Percentiles rank a stretch among this genome's conserved stretches.
Evolutionary conservation across 441 rosid genomes (phyloP).

Genomic region (Gossypium gossypioides): DNA sequence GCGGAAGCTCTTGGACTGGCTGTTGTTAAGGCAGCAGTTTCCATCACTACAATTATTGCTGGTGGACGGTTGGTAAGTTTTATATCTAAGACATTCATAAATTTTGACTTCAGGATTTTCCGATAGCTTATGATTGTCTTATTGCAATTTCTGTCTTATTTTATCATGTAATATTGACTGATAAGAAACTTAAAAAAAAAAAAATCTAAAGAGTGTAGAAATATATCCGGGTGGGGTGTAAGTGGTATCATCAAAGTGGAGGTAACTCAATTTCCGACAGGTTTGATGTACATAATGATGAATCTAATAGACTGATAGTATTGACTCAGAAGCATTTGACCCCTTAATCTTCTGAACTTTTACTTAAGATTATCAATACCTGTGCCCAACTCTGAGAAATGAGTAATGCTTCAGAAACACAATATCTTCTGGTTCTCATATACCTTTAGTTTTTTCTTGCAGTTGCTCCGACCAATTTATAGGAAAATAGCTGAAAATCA

Average conservation of each 20-base stretch:
- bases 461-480: conserved; percentile 97
- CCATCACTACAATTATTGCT: conserved; percentile 87
- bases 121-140: conserved; percentile 5
- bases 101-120: conserved; percentile 9
- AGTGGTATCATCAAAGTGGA: neutral
- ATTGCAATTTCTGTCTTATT: conserved; percentile 10
- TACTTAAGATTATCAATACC: neutral
- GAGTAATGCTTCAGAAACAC: conserved; percentile 3
- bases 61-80: conserved; percentile 89
- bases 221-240: neutral
- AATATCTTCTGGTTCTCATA: conserved; percentile 3
- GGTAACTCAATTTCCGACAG: neutral
- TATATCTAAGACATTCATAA: conserved; percentile 7
- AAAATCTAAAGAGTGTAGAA: neutral
- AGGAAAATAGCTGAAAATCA: conserved; percentile 93
- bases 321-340: neutral
- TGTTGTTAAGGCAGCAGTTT: conserved; percentile 85
- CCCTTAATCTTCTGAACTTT: neutral
- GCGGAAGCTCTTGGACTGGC: conserved; percentile 96
- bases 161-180: conserved; percentile 11
- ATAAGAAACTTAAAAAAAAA: neutral
- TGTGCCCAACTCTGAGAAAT: neutral
- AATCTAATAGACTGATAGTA: neutral
- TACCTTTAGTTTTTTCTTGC: conserved; percentile 24
- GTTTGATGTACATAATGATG: neutral